phyloP scores from a whole-genome alignment of 73 alveolate genomes.

The Tetrahymena borealis region DNA sequence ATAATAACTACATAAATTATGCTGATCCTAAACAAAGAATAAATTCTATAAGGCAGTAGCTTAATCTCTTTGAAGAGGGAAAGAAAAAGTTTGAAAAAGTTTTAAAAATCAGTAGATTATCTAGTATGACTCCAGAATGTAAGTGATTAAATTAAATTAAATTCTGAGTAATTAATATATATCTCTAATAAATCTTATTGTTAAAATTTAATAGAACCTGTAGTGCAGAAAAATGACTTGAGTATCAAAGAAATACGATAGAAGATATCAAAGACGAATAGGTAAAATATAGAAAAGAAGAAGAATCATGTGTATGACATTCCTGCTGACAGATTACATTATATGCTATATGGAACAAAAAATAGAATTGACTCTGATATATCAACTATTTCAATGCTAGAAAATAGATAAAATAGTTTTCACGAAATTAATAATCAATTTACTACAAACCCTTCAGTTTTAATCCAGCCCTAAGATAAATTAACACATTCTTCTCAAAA shows the following conservation, averaged over 20 bases:
- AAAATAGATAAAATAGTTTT: neutral
- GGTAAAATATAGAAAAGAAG: neutral
- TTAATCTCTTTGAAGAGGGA: neutral
- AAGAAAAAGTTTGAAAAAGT: neutral
- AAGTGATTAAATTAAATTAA: neutral
- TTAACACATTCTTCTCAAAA: too few relatives aligned
- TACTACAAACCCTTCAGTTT: too few relatives aligned
- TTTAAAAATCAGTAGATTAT: neutral
- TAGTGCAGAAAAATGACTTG: neutral
- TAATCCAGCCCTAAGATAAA: too few relatives aligned
- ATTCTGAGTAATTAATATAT: neutral
- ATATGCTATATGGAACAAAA: neutral
- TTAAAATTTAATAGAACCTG: neutral
- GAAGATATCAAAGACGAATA: neutral
- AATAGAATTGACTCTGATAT: neutral
- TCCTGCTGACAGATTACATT: neutral
- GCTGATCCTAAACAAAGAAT: neutral
- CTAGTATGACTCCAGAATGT: neutral
- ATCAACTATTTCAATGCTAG: neutral
- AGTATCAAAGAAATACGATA: neutral
- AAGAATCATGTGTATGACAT: neutral
- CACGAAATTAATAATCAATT: neutral
- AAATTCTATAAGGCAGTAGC: neutral
- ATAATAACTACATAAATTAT: neutral
- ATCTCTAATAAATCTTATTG: neutral